phyloP scores from a whole-genome alignment of 495 filamentous ascomycete species.

The Niebla homalea region DNA sequence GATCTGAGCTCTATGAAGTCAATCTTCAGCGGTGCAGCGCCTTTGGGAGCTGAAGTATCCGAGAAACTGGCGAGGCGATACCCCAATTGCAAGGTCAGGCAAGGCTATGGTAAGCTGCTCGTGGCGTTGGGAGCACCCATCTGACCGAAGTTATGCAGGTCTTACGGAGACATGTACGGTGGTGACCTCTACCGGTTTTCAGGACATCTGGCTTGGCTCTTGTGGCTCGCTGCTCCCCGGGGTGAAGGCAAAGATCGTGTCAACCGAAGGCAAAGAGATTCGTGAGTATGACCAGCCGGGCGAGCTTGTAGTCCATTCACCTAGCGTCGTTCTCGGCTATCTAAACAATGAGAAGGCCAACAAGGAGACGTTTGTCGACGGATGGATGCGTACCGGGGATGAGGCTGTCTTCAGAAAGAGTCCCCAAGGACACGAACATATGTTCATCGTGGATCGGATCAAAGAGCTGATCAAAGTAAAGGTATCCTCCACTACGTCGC shows the following conservation, averaged over 20 bases:
- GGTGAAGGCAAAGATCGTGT: slow-evolving; percentile 54
- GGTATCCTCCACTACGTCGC: slow-evolving; percentile 32
- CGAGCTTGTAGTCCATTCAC: slow-evolving; percentile 64
- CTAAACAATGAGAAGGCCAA: slow-evolving; percentile 75
- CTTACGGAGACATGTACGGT: slow-evolving; percentile 75
- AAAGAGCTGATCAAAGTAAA: slow-evolving; percentile 95
- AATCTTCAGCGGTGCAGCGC: slow-evolving; percentile 74
- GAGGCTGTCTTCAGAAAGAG: slow-evolving; percentile 58
- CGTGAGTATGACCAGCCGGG: slow-evolving; percentile 63
- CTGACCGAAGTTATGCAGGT: slow-evolving; percentile 28
- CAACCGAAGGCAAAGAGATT: slow-evolving; percentile 62
- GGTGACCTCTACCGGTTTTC: slow-evolving; percentile 46
- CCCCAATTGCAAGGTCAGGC: slow-evolving; percentile 53
- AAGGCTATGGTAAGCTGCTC: slow-evolving; percentile 58
- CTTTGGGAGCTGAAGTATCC: slow-evolving; percentile 66
- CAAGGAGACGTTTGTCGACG: slow-evolving; percentile 63
- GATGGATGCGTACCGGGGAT: slow-evolving; percentile 79
- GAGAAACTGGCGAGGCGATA: slow-evolving; percentile 50
- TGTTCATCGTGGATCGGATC: slow-evolving; percentile 76
- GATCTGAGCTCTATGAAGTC: slow-evolving; percentile 56
- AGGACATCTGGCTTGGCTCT: slow-evolving; percentile 60
- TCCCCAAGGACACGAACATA: slow-evolving; percentile 56
- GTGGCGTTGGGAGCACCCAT: background rate
- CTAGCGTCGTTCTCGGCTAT: slow-evolving; percentile 70
- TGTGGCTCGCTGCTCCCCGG: slow-evolving; percentile 61